Evolutionary conservation across 2,329 filamentous ascomycete species (phyloP).

Genomic region (Neofusicoccum cordaticola): DNA sequence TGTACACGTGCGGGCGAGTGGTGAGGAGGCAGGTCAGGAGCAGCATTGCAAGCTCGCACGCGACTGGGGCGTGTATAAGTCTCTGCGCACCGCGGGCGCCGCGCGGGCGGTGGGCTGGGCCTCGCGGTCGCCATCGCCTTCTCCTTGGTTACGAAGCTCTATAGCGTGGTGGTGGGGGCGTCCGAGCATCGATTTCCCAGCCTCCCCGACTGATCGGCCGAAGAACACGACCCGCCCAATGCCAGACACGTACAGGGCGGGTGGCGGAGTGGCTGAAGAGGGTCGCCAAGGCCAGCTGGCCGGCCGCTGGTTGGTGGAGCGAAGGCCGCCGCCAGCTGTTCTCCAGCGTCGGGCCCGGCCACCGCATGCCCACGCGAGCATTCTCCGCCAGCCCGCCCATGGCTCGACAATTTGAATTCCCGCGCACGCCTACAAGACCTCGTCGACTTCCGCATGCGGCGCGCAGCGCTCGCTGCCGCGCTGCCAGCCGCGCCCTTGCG

Average conservation of each 20-base stretch:
- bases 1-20: background rate
- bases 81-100: background rate
- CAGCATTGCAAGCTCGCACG: background rate
- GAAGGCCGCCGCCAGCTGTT: background rate
- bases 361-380: slow-evolving; percentile 2
- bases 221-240: background rate
- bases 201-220: slow-evolving; percentile 11
- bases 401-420: slow-evolving; percentile 5
- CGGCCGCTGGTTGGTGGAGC: background rate
- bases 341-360: background rate
- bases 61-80: background rate
- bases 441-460: background rate
- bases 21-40: background rate
- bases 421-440: background rate
- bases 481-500: background rate
- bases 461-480: too few relatives aligned
- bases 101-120: slow-evolving; percentile 11
- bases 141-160: slow-evolving; percentile 5
- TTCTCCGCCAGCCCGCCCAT: background rate
- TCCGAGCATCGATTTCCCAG: slow-evolving; percentile 9
- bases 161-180: slow-evolving; percentile 12
- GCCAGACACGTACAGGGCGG: background rate
- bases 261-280: slow-evolving; percentile 13
- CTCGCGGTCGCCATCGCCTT: slow-evolving; percentile 1
- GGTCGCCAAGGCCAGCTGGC: background rate